Conservation (phyloP, 257 asterid species). For the Forsythia suspensa region DNA sequence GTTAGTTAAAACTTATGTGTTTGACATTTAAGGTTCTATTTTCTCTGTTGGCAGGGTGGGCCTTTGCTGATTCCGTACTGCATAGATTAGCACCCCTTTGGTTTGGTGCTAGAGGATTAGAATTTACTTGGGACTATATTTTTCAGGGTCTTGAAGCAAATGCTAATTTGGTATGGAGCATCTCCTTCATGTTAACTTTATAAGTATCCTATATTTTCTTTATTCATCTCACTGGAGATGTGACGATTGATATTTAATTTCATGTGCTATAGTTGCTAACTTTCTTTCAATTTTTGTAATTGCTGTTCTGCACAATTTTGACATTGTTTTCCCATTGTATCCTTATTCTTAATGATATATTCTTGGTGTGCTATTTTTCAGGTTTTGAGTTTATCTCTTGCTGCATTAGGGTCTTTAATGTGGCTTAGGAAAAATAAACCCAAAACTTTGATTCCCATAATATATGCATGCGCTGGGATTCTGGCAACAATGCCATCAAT, state of each 20-base stretch:
- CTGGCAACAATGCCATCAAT: conserved; percentile 97
- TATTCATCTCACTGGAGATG: neutral
- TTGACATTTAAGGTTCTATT: conserved; percentile 18
- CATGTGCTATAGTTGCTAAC: neutral
- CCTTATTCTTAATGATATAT: neutral
- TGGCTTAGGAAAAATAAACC: conserved; percentile 98
- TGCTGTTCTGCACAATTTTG: neutral
- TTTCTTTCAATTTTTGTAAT: neutral
- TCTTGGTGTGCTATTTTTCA: conserved; percentile 30
- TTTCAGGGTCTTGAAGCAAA: conserved; percentile 98
- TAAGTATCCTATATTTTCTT: neutral
- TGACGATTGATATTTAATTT: neutral
- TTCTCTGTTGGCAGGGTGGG: conserved; percentile 75
- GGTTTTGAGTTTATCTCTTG: conserved; percentile 89
- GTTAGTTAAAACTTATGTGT: neutral
- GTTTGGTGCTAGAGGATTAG: conserved; percentile 98
- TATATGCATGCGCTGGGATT: conserved; percentile 82
- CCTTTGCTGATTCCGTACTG: conserved; percentile 96
- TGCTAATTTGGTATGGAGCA: conserved; percentile 73
- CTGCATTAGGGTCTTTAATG: conserved; percentile 88
- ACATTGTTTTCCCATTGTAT: neutral
- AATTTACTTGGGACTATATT: conserved; percentile 95
- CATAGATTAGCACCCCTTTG: conserved; percentile 97
- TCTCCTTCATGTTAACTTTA: conserved; percentile 10
- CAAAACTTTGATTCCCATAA: conserved; percentile 84